Base-by-base conservation (phyloP, 371 early-diverging fungal species). In the Chytridium lagenaria region DNA sequence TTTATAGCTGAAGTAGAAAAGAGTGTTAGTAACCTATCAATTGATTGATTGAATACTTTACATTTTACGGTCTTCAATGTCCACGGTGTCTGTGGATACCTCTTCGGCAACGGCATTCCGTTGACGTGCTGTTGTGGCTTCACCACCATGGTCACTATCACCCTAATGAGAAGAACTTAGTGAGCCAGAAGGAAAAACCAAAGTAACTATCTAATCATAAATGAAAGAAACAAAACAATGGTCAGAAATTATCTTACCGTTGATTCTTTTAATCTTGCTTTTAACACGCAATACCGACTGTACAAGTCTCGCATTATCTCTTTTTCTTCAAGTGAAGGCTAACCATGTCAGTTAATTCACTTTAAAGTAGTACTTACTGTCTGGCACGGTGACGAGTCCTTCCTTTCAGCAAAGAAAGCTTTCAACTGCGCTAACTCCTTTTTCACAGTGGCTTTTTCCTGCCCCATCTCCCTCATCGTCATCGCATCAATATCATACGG, bases 381-480 rank as follows among this genome's bases (percentile, higher is more conserved):
- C 19, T 61, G 30, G 36, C 61, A 61, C 3, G 61, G 61, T 61
- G 61, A 30, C 23, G 36, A 5, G 12, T 33, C 61, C 61, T 37
- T 31, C 36, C 10, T 7, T 7, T 2, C 36, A 30, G 61, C 31
- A 38, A 78, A 78, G n/a, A 71, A 26, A 5, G 69, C 33, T 52
- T 78, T 78, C 16, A 78, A 64, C 30, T 71, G 69, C 19, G 67
- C 72, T 12, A 78, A 39, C 67, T 78, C 78, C 64, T 68, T 44
- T 49, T 75, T 78, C 0, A 78, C 72, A 30, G 72, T 75, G 19
- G 71, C 51, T 64, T 78, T 78, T 49, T 78, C 78, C 23, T 70
- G 72, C 65, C 37, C 50, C 69, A 78, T 55, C 55, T 78, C 72
- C 31, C 50, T 68, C 22, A 50, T 22, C 12, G 36, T 68, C 78